These are phyloP conservation scores for Kalmanozyma brasiliensis DNA, from an alignment of 1,284 basidiomycete species.

Conservation along the genomic window DNA sequence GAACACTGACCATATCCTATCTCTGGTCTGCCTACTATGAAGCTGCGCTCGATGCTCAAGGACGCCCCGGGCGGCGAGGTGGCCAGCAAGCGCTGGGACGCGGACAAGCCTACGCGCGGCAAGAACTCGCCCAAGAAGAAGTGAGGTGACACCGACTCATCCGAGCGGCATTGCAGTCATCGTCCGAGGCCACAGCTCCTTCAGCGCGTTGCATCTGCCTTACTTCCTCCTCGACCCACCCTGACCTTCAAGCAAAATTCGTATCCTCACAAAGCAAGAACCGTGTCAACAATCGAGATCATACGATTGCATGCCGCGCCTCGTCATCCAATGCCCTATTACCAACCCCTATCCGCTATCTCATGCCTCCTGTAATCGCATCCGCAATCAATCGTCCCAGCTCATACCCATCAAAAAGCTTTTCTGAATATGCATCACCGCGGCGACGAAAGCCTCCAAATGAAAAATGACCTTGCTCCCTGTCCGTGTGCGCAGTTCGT, in stretches of 20 bases:
- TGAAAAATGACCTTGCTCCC: slow-evolving; percentile 66
- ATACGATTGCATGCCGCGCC: no score
- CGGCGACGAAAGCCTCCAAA: slow-evolving; percentile 65
- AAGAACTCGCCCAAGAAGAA: slow-evolving; percentile 30
- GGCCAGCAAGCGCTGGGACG: slow-evolving; percentile 39
- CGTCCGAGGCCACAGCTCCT: no score
- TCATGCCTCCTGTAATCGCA: no score
- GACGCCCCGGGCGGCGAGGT: slow-evolving; percentile 29
- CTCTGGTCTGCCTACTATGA: neutral
- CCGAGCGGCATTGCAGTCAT: no score
- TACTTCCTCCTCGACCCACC: no score
- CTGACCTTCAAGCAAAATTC: no score
- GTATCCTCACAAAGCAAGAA: no score
- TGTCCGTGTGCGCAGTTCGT: slow-evolving; percentile 69
- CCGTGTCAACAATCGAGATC: no score
- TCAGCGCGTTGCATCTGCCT: no score
- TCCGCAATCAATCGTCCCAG: slow-evolving; percentile 43
- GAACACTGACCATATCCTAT: no score
- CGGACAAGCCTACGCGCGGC: slow-evolving; percentile 20
- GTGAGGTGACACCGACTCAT: neutral
- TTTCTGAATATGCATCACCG: slow-evolving; percentile 67
- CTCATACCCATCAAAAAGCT: slow-evolving; percentile 54
- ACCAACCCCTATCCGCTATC: neutral
- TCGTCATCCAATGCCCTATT: neutral
- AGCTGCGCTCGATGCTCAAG: slow-evolving; percentile 29